Conservation (phyloP, 768 basidiomycete genomes). For the Pleurotus djamor region DNA sequence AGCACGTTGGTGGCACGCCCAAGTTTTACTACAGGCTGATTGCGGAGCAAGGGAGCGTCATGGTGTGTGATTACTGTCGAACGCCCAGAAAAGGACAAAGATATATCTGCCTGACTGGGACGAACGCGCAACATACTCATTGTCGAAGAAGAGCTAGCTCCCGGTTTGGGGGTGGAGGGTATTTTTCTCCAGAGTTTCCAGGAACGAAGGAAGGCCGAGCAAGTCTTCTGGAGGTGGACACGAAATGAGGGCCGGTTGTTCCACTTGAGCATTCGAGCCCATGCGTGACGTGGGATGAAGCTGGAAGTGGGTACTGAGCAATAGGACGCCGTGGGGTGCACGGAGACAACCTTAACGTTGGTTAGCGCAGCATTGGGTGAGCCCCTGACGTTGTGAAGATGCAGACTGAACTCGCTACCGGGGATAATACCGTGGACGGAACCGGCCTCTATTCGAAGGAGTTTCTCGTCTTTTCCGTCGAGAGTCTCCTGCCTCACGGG, state of each 20-base stretch:
- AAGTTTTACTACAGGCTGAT: constrained; percentile 34
- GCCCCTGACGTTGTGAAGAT: constrained; percentile 58
- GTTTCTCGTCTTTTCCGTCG: constrained; percentile 13
- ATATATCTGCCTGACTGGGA: constrained; percentile 46
- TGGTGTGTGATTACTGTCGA: constrained; percentile 41
- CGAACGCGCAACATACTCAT: constrained; percentile 45
- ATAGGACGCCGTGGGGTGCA: constrained; percentile 58
- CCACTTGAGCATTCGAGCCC: constrained; percentile 51
- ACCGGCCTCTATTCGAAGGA: constrained; percentile 53
- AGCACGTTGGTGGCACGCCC: constrained; percentile 23
- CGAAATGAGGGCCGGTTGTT: constrained; percentile 56
- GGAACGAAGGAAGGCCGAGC: constrained; percentile 39
- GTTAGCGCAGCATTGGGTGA: constrained; percentile 56
- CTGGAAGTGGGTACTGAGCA: constrained; percentile 38
- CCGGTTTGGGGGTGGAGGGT: constrained; percentile 26
- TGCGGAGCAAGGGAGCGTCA: constrained; percentile 31
- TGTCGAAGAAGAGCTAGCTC: constrained; percentile 29
- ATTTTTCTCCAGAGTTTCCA: constrained; percentile 41
- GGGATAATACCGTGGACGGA: constrained; percentile 62
- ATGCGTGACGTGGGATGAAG: constrained; percentile 35
- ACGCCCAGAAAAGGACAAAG: constrained; percentile 36
- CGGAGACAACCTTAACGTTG: constrained; percentile 46
- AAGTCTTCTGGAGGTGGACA: constrained; percentile 47
- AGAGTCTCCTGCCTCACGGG: constrained; percentile 34
- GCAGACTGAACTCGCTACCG: constrained; percentile 60